Base-by-base conservation (phyloP, 2,329 filamentous ascomycete species). In the Sclerotinia minor region DNA sequence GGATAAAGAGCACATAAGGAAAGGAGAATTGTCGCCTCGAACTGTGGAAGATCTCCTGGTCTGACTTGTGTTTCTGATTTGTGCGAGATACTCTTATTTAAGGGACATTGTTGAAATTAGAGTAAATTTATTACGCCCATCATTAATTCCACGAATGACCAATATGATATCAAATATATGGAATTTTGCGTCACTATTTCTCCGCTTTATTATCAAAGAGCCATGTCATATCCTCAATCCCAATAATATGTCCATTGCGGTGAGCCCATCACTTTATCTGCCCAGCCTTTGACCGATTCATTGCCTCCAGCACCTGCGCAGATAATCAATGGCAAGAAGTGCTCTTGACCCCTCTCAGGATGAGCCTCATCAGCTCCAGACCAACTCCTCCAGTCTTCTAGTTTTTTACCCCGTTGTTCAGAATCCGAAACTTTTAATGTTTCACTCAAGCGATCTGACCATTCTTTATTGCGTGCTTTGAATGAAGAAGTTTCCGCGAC, bases 321-420 rank as follows among this genome's bases (percentile, higher is more conserved):
- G 67, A 89, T 79, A 75, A 87, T 80, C 26, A 89, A 81, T 0
- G 87, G 87, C 67, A 89, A 74, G 57, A 89, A 76, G 78, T 89
- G 87, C 54, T 89, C 87, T 71, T 87, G 84, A 2, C 79, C 71
- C 13, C 64, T 59, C 8, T 60, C 82, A n/a, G 87, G 87, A 79
- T 90, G 87, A 13, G 87, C 87, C 74, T 83, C 80, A 69, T 84
- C 82, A 1, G 85, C 85, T 80, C 88, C 85, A 1, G 73, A 72
- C 66, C 84, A 80, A 69, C 79, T 79, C 70, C 85, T 71, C 73
- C 86, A 74, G 29, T 78, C 78, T 61, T 77, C 77, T 78, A 86
- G 79, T 11, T 78, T 79, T 73, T 75, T 77, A 73, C 79, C 80
- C 65, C 80, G 78, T 68, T 79, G 79, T 52, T 67, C 68, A 47